A percentile compares a stretch with the other conserved stretches of the same genome.
phyloP scores from a whole-genome alignment of 305 asterid genomes.

The Plantago coronopus region DNA sequence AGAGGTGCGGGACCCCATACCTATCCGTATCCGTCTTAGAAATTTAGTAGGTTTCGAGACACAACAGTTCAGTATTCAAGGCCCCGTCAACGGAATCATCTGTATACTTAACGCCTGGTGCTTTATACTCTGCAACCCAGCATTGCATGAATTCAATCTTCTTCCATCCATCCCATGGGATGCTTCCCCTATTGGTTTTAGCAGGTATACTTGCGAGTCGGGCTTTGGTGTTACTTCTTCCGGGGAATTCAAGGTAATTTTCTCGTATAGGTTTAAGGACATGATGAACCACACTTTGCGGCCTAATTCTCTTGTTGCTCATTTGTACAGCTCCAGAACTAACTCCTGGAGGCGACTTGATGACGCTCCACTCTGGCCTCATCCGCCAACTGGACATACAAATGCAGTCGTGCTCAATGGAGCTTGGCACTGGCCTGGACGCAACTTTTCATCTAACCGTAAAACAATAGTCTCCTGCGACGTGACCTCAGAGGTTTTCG shows the following conservation, averaged over 20 bases:
- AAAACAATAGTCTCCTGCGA: background rate
- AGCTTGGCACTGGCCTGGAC: background rate
- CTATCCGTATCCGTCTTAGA: background rate
- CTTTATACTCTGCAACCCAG: background rate
- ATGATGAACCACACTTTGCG: background rate
- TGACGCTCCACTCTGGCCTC: background rate
- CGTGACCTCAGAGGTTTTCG: background rate
- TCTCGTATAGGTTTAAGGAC: background rate
- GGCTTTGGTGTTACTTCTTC: background rate
- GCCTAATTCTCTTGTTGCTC: background rate
- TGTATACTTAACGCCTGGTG: background rate
- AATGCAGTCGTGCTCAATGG: background rate
- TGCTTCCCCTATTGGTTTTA: background rate
- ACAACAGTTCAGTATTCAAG: background rate
- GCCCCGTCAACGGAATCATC: background rate
- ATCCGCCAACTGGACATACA: background rate
- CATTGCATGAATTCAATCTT: background rate
- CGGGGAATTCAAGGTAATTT: constrained; percentile 2
- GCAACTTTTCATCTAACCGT: background rate
- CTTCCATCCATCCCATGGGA: background rate
- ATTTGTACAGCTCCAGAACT: background rate
- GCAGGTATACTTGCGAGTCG: background rate
- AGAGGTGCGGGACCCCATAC: background rate
- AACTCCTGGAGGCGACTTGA: background rate
- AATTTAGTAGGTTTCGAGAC: background rate